Base-by-base conservation (phyloP, 768 basidiomycete species). In the Xerocomellus amylosporus region DNA sequence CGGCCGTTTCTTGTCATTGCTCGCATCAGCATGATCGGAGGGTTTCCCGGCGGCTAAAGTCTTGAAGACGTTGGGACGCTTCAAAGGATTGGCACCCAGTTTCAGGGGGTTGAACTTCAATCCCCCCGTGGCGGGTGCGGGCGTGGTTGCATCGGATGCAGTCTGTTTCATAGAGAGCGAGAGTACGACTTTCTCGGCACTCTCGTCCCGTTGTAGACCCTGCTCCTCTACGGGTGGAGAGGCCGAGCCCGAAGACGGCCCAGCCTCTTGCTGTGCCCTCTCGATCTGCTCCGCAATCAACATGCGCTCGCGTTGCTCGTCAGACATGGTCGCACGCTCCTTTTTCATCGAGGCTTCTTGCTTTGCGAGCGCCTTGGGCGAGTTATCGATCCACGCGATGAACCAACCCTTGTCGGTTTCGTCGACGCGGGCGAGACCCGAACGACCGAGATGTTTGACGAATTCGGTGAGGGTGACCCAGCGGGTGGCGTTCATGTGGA, bases 361-460 rank as follows among this genome's bases (percentile, higher is more conserved):
- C 31, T 93, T 93, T 8, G 90, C 92, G 33, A 99, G 77, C 2
- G 97, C 93, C 64, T 93, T 91, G 14, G 97, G 97, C 53, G 90
- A 90, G 71, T 81, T 98, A 71, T 99, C 97, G 50, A 99, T 90
- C 97, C 97, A 99, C 34, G 88, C 85, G 57, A 99, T 80, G 71
- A 95, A 99, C 86, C 91, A 94, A 1, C 97, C 97, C 75, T 99
- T 97, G 74, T 98, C 97, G 42, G 93, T 98, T 75, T 98, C 96
- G 67, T 98, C 97, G 26, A 97, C 97, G 59, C 90, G 83, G 5
- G 88, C 91, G 51, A 97, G 77, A 33, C 97, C 95, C 2, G 78
- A 75, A 36, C 92, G 79, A 2, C 96, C 95, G 30, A 99, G 79
- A 63, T 93, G 84, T 71, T 96, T 94, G 61, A 82, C 78, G 61